Conservation (phyloP, 31 red algal genomes). For the Asparagopsis taxiformis region DNA sequence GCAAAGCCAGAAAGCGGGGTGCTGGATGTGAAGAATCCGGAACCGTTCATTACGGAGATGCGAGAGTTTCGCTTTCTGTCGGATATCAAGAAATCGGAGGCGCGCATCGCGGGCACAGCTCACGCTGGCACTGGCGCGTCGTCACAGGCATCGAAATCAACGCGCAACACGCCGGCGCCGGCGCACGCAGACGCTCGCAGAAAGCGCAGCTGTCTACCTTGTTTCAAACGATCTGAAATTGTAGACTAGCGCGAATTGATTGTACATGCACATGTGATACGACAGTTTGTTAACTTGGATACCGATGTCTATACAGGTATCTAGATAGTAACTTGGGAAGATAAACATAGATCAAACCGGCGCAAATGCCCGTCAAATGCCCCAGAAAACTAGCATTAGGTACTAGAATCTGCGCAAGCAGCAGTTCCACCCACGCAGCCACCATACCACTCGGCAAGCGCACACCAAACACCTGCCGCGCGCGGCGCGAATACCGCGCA, state of each 20-base stretch:
- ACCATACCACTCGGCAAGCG: constrained; percentile 16
- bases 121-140: background rate
- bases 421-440: constrained; percentile 35
- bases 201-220: constrained; percentile 24
- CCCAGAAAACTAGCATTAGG: constrained; percentile 55
- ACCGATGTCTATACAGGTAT: background rate
- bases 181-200: background rate
- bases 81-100: constrained; percentile 38
- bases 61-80: constrained; percentile 66
- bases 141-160: constrained; percentile 12
- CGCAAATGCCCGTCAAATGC: constrained; percentile 43
- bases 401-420: constrained; percentile 24
- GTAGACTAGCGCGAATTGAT: no score
- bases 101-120: background rate
- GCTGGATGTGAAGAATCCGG: constrained; percentile 45
- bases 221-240: constrained; percentile 33
- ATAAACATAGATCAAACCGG: constrained; percentile 41
- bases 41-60: constrained; percentile 56
- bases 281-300: background rate
- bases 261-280: background rate
- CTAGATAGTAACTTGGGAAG: no score
- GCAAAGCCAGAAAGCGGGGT: constrained; percentile 65
- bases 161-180: constrained; percentile 4
- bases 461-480: constrained; percentile 23
- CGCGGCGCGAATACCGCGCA: constrained; percentile 22